Evolutionary conservation across 768 basidiomycete species (phyloP).

Genomic region (Xerocomellus intermedius): DNA sequence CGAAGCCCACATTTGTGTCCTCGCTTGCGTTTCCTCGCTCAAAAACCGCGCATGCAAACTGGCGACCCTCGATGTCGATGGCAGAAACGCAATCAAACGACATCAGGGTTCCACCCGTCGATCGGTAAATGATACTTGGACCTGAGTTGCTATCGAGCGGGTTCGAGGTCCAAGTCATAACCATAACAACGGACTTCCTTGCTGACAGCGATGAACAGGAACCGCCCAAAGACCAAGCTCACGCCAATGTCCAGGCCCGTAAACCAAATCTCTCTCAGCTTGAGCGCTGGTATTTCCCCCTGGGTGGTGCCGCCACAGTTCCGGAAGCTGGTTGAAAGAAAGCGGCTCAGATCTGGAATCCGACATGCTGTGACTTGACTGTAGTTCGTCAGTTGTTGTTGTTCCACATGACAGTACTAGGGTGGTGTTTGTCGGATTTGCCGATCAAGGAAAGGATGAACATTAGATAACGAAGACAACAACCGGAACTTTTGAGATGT

Average conservation of each 20-base stretch:
- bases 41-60: constrained; percentile 16
- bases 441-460: too few species aligned
- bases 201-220: constrained; percentile 12
- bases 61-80: constrained; percentile 10
- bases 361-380: too few species aligned
- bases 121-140: constrained; percentile 10
- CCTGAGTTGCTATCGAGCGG: neutral
- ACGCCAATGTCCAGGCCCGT: neutral
- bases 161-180: constrained; percentile 9
- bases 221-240: constrained; percentile 16
- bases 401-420: too few species aligned
- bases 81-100: constrained; percentile 11
- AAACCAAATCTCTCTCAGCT: constrained; percentile 6
- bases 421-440: too few species aligned
- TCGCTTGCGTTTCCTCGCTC: neutral
- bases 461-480: too few species aligned
- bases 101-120: neutral
- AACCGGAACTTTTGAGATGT: too few species aligned
- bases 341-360: too few species aligned
- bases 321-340: constrained; percentile 12
- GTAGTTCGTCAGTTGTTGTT: too few species aligned
- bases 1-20: constrained; percentile 1
- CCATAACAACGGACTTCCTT: constrained; percentile 16
- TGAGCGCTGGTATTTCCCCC: neutral
- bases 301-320: neutral